A percentile compares a stretch with the other conserved stretches of the same genome.
These are phyloP conservation scores for Dacryopinax primogenitus DNA, from an alignment of 768 basidiomycete genomes.

Conservation along the genomic window DNA sequence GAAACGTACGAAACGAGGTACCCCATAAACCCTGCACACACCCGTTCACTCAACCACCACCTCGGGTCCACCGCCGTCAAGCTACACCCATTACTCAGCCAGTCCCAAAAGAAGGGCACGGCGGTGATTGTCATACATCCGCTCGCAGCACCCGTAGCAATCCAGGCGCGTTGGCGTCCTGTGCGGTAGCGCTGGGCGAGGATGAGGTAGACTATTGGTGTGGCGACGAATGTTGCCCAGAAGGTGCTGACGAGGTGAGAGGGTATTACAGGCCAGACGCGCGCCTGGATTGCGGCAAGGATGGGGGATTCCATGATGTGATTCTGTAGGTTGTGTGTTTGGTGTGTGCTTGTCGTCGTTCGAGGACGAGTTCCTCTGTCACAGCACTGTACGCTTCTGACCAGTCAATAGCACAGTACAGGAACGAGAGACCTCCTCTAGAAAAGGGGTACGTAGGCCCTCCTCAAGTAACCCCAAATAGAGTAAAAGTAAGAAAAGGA, in stretches of 20 bases:
- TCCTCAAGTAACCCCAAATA: too few species aligned
- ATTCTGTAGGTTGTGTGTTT: not conserved
- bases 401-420: too few species aligned
- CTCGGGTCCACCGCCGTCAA: constrained; percentile 22
- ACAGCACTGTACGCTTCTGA: too few species aligned
- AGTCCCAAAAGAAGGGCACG: constrained; percentile 31
- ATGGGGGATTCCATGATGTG: not conserved
- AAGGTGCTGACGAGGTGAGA: not conserved
- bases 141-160: constrained; percentile 35
- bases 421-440: too few species aligned
- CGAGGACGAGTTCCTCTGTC: too few species aligned
- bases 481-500: too few species aligned
- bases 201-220: constrained; percentile 22
- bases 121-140: constrained; percentile 32
- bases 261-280: not conserved
- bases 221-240: not conserved
- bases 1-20: constrained; percentile 33
- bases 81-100: constrained; percentile 21
- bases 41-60: constrained; percentile 21
- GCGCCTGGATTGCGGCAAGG: not conserved
- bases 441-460: too few species aligned
- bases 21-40: constrained; percentile 34
- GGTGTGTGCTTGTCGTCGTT: too few species aligned
- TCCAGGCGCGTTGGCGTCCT: constrained; percentile 36
- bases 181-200: constrained; percentile 26